Percentiles rank a stretch among this genome's conserved stretches.
Conservation (phyloP, 345 rosid genomes). For the Brassica carinata region DNA sequence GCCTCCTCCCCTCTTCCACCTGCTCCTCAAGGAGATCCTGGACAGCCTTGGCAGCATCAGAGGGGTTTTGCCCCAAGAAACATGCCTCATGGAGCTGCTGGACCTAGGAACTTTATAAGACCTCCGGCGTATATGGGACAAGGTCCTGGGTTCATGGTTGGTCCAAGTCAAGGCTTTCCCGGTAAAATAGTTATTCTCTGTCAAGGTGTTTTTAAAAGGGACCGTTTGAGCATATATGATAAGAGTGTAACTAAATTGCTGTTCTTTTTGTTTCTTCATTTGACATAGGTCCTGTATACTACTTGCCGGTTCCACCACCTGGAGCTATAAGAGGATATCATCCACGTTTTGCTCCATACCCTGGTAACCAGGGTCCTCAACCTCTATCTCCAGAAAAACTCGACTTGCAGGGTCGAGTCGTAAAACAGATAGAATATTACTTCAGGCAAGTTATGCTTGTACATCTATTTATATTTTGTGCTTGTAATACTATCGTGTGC, state of each 20-base stretch:
- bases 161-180: constrained; percentile 76
- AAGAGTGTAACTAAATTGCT: neutral
- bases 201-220: constrained; percentile 5
- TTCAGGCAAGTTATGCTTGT: constrained; percentile 65
- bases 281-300: constrained; percentile 67
- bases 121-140: constrained; percentile 68
- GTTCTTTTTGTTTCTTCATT: constrained; percentile 16
- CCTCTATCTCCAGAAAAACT: constrained; percentile 49
- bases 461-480: neutral
- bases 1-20: constrained; percentile 58
- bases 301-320: constrained; percentile 63
- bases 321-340: constrained; percentile 74
- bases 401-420: constrained; percentile 55
- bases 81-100: constrained; percentile 69
- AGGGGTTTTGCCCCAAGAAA: constrained; percentile 57
- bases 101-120: constrained; percentile 67
- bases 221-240: neutral
- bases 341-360: constrained; percentile 64
- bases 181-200: constrained; percentile 54
- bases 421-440: constrained; percentile 87
- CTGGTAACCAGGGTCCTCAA: constrained; percentile 55
- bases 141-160: constrained; percentile 70
- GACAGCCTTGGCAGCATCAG: constrained; percentile 67
- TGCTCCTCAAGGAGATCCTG: constrained; percentile 65
- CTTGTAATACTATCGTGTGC: neutral